Evolutionary conservation across 2,329 filamentous ascomycete genomes (phyloP), one percentile per base, ranked within the genome.

Genomic region (Talaromyces sp.): DNA sequence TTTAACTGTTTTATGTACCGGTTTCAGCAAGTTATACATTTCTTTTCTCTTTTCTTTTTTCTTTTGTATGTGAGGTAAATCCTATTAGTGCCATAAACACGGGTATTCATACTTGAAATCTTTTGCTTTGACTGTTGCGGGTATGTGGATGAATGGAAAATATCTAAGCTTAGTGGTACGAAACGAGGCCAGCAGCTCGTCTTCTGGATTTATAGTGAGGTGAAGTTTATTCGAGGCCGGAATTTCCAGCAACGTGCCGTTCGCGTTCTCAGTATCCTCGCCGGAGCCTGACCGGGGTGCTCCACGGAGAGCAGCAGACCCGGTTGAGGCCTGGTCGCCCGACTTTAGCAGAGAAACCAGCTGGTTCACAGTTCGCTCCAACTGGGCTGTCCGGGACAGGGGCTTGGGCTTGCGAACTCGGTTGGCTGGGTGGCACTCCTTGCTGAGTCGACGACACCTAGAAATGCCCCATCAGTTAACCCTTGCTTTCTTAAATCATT

Each of bases 81-180:
- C n/a, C n/a, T n/a, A n/a, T n/a, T n/a, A 78, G 10, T 81, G 65
- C 77, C 80, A 84, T 6, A 84, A 65, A 55, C 84, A 83, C 0
- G 84, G 82, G 3, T 73, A 69, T 21, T 76, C 69, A 9, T 66
- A 66, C 3, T 68, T 74, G 0, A 84, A 70, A 17, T 70, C 63
- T 38, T 71, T 67, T 2, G 78, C 75, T 0, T 74, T 76, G 55
- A 73, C 70, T 17, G 72, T 69, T 0, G 71, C 60, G 0, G 75
- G 69, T 1, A 84, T 63, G 53, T 78, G 68, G 54, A 83, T 70
- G 52, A 81, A 79, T 0, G 81, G 81, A n/a, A 82, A 78, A 53
- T 73, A 77, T 1, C 67, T 70, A 5, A 81, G 70, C 73, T 71
- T 72, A 21, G 77, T 74, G 1, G 68, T 70, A n/a, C 74, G 75